phyloP scores from a whole-genome alignment of 768 basidiomycete genomes.

The Chiua virens region DNA sequence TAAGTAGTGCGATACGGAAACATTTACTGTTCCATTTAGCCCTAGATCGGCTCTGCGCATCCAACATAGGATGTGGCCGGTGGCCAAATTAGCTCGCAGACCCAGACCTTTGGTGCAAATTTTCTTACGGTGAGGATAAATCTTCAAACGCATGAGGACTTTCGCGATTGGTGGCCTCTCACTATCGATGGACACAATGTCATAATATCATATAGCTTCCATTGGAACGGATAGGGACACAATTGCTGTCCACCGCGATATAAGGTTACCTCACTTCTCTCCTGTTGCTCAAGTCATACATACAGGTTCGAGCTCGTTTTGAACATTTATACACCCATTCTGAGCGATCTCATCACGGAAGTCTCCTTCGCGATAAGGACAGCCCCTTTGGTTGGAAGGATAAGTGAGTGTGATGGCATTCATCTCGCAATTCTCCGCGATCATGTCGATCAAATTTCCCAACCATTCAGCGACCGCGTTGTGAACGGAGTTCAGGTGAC shows the following conservation, averaged over 20 bases:
- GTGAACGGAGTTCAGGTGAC: background rate
- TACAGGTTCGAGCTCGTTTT: background rate
- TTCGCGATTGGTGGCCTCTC: conserved; percentile 27
- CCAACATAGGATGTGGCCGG: conserved; percentile 2
- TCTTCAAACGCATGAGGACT: conserved; percentile 9
- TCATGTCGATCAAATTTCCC: conserved; percentile 10
- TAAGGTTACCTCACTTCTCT: conserved; percentile 1
- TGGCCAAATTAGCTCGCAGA: conserved; percentile 20
- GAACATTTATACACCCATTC: background rate
- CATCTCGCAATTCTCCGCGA: conserved; percentile 14
- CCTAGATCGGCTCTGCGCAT: conserved; percentile 1
- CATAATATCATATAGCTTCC: conserved; percentile 3
- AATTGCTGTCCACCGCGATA: background rate
- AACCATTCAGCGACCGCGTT: background rate
- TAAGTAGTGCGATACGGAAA: background rate
- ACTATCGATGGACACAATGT: conserved; percentile 5
- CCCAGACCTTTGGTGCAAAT: background rate
- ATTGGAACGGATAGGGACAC: background rate
- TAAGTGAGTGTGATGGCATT: conserved; percentile 8
- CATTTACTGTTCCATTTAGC: background rate
- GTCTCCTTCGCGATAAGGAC: conserved; percentile 22
- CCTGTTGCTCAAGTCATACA: background rate
- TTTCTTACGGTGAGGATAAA: conserved; percentile 6
- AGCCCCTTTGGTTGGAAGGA: conserved; percentile 17
- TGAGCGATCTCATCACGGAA: background rate